These are phyloP conservation scores for Aspergillus novoparasiticus DNA, from an alignment of 2,329 filamentous ascomycete genomes.

Conservation along the genomic window DNA sequence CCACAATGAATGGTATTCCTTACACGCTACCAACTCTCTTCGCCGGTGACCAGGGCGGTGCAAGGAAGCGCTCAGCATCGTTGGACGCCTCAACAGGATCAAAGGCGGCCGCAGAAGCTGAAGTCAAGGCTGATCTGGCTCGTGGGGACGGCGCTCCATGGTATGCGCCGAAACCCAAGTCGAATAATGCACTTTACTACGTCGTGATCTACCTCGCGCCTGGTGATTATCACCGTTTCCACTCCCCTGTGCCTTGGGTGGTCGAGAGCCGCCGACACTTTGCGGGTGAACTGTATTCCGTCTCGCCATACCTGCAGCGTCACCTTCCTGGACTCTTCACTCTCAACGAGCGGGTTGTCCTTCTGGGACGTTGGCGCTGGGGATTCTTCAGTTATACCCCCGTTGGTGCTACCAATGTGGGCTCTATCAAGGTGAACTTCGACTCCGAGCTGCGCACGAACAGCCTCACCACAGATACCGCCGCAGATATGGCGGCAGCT, in stretches of 20 bases:
- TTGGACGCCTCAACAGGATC: conserved; percentile 74
- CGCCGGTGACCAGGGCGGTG: conserved; percentile 61
- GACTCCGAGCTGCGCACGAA: conserved; percentile 93
- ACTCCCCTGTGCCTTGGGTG: conserved; percentile 93
- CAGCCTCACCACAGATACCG: conserved; percentile 87
- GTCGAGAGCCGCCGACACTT: conserved; percentile 95
- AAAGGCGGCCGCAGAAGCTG: conserved; percentile 72
- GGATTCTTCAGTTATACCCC: conserved; percentile 97
- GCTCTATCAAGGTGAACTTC: conserved; percentile 96
- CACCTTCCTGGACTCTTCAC: conserved; percentile 94
- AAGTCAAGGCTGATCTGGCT: conserved; percentile 82
- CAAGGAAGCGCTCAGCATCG: conserved; percentile 54
- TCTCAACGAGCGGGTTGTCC: conserved; percentile 90
- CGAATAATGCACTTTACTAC: conserved; percentile 78
- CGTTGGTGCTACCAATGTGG: conserved; percentile 95
- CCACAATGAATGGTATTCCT: conserved; percentile 88
- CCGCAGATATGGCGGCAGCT: conserved; percentile 81
- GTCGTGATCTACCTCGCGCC: conserved; percentile 94
- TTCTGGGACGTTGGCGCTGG: conserved; percentile 92
- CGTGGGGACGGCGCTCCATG: conserved; percentile 65
- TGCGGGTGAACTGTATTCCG: conserved; percentile 91
- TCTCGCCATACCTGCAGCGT: conserved; percentile 91
- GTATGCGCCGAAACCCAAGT: conserved; percentile 67
- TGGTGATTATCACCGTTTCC: conserved; percentile 97
- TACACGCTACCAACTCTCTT: conserved; percentile 89